Conservation (phyloP, 345 rosid genomes). For the Pistacia vera region DNA sequence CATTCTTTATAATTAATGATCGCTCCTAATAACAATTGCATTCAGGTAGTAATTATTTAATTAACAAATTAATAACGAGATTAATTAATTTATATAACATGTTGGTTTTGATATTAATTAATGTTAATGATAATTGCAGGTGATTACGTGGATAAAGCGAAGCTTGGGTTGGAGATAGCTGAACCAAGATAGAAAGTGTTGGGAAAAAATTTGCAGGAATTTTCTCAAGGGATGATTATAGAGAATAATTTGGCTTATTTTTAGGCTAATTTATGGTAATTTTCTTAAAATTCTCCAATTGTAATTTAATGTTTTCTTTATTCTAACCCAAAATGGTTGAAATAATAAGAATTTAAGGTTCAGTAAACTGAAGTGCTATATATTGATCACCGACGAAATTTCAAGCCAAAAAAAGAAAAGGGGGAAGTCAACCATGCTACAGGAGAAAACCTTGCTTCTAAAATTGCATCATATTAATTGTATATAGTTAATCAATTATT, state of each 20-base stretch:
- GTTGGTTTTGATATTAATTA: background rate
- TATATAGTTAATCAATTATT: no score
- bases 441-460: no score
- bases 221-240: slow-evolving; percentile 45
- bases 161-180: slow-evolving; percentile 40
- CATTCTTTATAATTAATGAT: slow-evolving; percentile 70
- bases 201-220: slow-evolving; percentile 63
- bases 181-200: slow-evolving; percentile 58
- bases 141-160: slow-evolving; percentile 48
- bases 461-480: no score
- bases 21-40: slow-evolving; percentile 57
- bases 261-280: background rate
- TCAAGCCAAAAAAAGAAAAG: no score
- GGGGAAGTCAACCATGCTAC: no score
- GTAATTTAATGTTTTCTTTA: no score
- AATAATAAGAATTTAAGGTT: no score
- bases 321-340: background rate
- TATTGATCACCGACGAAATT: no score
- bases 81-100: background rate
- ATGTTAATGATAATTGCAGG: slow-evolving; percentile 28
- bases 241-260: background rate
- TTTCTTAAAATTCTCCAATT: no score
- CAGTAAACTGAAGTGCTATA: no score
- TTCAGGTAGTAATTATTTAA: slow-evolving; percentile 43
- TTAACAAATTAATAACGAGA: no score